These are phyloP conservation scores for Vachellia pachyceras DNA, from an alignment of 306 rosid species.

Conservation along the genomic window DNA sequence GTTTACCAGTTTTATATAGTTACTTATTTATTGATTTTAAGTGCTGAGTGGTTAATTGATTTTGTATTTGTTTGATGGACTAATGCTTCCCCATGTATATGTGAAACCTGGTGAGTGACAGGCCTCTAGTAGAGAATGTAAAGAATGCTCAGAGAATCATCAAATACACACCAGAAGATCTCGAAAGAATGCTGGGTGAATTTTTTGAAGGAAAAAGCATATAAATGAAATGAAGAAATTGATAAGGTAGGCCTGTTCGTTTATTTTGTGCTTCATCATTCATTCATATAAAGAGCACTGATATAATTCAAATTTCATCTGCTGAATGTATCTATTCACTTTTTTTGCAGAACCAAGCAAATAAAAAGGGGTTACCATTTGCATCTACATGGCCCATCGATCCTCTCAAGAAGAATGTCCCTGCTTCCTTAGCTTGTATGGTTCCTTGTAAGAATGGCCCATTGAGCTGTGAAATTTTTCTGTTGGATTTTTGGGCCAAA, in stretches of 20 bases:
- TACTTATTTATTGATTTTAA: background rate
- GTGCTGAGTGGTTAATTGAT: conserved; percentile 1
- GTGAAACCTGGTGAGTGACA: conserved; percentile 25
- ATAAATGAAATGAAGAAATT: conserved; percentile 50
- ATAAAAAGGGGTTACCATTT: background rate
- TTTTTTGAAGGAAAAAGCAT: conserved; percentile 91
- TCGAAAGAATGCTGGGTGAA: conserved; percentile 92
- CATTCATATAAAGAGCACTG: background rate
- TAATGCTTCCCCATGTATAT: background rate
- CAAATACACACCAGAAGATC: conserved; percentile 80
- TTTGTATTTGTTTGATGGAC: background rate
- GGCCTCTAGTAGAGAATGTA: conserved; percentile 85
- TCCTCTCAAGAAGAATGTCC: background rate
- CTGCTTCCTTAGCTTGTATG: background rate
- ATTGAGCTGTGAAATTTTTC: background rate
- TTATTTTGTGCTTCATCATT: background rate
- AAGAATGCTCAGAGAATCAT: conserved; percentile 85
- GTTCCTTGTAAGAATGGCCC: background rate
- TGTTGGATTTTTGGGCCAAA: background rate
- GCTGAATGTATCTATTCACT: background rate
- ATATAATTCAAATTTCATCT: background rate
- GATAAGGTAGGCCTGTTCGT: conserved; percentile 15
- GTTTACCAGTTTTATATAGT: background rate
- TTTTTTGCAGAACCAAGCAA: background rate
- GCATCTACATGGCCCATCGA: background rate